Evolutionary conservation across 2,329 filamentous ascomycete species (phyloP).

Genomic region (Purpureocillium takamizusanense): DNA sequence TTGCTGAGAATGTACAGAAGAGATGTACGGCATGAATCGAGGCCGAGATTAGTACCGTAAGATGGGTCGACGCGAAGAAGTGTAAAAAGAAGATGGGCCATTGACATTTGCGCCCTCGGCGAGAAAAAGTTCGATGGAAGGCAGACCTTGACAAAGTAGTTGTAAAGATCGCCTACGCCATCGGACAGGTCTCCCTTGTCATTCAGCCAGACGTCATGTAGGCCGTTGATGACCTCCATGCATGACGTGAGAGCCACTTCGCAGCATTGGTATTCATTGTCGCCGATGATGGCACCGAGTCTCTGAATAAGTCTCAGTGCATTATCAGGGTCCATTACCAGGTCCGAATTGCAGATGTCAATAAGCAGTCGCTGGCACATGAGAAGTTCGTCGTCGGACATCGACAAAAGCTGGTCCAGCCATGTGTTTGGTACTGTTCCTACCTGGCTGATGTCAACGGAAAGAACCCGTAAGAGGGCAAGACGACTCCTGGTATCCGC

Average conservation of each 20-base stretch:
- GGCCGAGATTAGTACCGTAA: conserved; percentile 51
- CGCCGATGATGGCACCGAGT: conserved; percentile 41
- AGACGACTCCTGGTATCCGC: conserved; percentile 37
- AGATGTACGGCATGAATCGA: conserved; percentile 56
- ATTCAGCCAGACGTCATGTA: conserved; percentile 55
- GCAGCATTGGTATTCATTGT: conserved; percentile 58
- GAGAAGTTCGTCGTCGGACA: conserved; percentile 45
- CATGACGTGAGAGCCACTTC: conserved; percentile 63
- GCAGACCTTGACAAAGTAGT: conserved; percentile 61
- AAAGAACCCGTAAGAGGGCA: conserved; percentile 31
- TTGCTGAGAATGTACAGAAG: conserved; percentile 64
- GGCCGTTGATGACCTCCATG: conserved; percentile 57
- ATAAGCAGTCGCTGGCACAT: conserved; percentile 38
- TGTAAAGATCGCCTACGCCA: conserved; percentile 66
- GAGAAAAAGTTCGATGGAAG: conserved; percentile 64
- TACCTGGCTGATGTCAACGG: conserved; percentile 33
- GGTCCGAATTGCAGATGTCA: conserved; percentile 45
- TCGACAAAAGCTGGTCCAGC: conserved; percentile 37
- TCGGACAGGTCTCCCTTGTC: conserved; percentile 51
- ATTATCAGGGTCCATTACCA: conserved; percentile 37
- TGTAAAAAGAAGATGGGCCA: conserved; percentile 61
- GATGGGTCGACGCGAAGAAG: conserved; percentile 58
- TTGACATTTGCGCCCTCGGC: conserved; percentile 52
- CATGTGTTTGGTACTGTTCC: conserved; percentile 42
- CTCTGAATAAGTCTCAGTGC: conserved; percentile 39